phyloP scores from a whole-genome alignment of 108 stramenopile species.

The Craspedostauros australis region DNA sequence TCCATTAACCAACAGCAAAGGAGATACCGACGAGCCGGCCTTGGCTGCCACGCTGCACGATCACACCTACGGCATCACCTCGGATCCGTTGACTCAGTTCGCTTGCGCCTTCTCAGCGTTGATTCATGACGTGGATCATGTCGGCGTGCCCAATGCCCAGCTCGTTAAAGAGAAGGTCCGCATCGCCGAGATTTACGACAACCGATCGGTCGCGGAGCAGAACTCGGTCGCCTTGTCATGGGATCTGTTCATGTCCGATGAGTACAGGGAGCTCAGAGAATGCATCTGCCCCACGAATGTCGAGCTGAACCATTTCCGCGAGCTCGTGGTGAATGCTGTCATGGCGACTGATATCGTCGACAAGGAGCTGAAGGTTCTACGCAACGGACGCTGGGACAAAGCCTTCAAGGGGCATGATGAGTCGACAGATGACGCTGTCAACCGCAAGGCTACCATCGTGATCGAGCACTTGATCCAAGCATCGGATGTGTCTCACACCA shows the following conservation, averaged over 20 bases:
- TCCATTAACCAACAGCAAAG: background rate
- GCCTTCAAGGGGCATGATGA: too few species aligned
- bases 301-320: constrained; percentile 39
- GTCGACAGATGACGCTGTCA: too few species aligned
- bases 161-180: constrained; percentile 46
- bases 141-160: constrained; percentile 40
- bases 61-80: constrained; percentile 26
- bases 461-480: too few species aligned
- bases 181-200: constrained; percentile 34
- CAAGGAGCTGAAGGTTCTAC: constrained; percentile 22
- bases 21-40: background rate
- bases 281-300: constrained; percentile 31
- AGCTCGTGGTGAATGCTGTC: constrained; percentile 42
- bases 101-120: constrained; percentile 36
- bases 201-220: constrained; percentile 47
- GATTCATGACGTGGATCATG: constrained; percentile 52
- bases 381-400: constrained; percentile 19
- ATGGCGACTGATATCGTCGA: constrained; percentile 60
- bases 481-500: too few species aligned
- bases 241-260: constrained; percentile 34
- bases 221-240: constrained; percentile 52
- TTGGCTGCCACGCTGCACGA: constrained; percentile 8
- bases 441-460: too few species aligned
- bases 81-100: constrained; percentile 38
- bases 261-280: constrained; percentile 26